These are phyloP conservation scores for Podospora australis DNA, from an alignment of 495 filamentous ascomycete species.

Conservation along the genomic window DNA sequence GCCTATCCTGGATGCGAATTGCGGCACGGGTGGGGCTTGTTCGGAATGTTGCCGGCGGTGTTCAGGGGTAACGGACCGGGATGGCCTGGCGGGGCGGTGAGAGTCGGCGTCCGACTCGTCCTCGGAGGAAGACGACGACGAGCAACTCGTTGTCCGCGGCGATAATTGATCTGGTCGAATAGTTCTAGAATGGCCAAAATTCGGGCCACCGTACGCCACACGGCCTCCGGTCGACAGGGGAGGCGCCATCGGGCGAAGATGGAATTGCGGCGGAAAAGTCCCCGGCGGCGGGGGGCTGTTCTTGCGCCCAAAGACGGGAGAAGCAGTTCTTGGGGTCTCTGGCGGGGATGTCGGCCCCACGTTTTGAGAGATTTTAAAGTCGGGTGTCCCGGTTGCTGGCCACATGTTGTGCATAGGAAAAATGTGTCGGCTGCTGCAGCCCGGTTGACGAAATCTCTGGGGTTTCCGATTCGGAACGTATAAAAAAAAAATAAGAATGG, in stretches of 20 bases:
- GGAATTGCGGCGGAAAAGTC: constrained; percentile 21
- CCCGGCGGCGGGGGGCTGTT: constrained; percentile 19
- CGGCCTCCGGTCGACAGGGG: constrained; percentile 29
- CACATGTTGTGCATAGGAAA: constrained; percentile 33
- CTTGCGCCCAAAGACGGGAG: constrained; percentile 35
- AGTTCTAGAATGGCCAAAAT: constrained; percentile 35
- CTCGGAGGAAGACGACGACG: constrained; percentile 20
- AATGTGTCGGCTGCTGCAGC: constrained; percentile 3
- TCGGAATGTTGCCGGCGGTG: constrained; percentile 17
- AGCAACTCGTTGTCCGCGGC: constrained; percentile 42
- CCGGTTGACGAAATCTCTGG: background rate
- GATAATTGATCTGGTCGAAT: constrained; percentile 43
- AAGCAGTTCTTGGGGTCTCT: constrained; percentile 42
- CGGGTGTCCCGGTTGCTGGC: constrained; percentile 36
- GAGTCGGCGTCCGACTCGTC: constrained; percentile 32
- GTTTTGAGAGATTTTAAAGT: constrained; percentile 38
- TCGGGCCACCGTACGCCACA: constrained; percentile 32
- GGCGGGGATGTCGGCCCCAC: constrained; percentile 49
- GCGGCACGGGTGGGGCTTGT: constrained; percentile 17
- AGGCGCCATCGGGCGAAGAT: constrained; percentile 27
- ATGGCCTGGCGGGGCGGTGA: constrained; percentile 22
- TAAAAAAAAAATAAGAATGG: background rate
- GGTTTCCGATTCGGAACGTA: background rate
- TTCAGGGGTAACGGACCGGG: constrained; percentile 30
- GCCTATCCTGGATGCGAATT: constrained; percentile 15